phyloP scores from a whole-genome alignment of 2,329 filamentous ascomycete genomes.

The Ascochyta fabae region DNA sequence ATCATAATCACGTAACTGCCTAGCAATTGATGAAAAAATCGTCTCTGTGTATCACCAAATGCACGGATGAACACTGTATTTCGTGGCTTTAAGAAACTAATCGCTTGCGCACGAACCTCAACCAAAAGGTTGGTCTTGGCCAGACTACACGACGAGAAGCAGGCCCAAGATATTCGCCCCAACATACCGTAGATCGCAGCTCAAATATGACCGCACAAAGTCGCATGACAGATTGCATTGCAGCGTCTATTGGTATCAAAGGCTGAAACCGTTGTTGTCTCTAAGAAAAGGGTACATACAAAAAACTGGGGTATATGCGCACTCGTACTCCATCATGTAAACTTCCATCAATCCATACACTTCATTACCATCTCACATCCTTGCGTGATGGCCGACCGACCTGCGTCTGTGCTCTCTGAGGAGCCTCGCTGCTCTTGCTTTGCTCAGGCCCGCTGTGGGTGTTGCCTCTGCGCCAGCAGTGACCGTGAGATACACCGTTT shows the following conservation, averaged over 20 bases:
- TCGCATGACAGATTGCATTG: too few relatives aligned
- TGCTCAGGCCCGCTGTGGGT: constrained; percentile 13
- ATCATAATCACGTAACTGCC: fast-evolving
- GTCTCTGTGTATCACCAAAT: too few relatives aligned
- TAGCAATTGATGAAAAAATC: too few relatives aligned
- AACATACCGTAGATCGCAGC: too few relatives aligned
- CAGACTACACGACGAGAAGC: too few relatives aligned
- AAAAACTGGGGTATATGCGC: constrained; percentile 23
- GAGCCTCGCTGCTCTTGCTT: constrained; percentile 22
- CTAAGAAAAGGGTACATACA: constrained; percentile 17
- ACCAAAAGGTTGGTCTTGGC: too few relatives aligned
- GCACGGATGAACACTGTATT: too few relatives aligned
- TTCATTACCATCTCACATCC: constrained; percentile 2
- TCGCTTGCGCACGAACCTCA: too few relatives aligned
- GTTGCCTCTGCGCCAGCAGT: constrained; percentile 17
- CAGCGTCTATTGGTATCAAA: too few relatives aligned
- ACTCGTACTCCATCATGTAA: constrained; percentile 8
- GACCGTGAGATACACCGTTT: constrained; percentile 26
- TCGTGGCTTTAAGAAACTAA: too few relatives aligned
- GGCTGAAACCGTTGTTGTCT: neutral
- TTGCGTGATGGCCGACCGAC: constrained; percentile 22
- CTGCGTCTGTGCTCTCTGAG: constrained; percentile 26
- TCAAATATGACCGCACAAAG: too few relatives aligned
- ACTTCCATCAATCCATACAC: neutral
- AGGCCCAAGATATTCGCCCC: too few relatives aligned